Conservation (phyloP, 441 rosid genomes). For the Hura crepitans region DNA sequence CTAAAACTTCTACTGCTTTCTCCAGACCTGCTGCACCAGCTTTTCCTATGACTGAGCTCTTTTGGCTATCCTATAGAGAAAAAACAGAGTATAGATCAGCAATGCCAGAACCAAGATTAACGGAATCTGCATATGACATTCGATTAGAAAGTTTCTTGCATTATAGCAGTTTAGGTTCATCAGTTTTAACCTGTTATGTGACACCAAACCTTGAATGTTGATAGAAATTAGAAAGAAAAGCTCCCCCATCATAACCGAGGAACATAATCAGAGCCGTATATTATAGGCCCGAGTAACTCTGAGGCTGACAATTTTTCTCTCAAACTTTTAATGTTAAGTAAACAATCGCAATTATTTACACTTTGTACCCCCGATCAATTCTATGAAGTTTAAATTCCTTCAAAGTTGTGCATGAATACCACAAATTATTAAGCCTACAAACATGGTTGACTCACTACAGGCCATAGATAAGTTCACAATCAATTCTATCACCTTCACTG, state of each 20-base stretch:
- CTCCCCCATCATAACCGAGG: not conserved
- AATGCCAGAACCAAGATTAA: not conserved
- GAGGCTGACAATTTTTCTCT: not conserved
- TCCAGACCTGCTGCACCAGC: conserved; percentile 63
- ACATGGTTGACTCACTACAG: not conserved
- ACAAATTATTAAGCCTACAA: not conserved
- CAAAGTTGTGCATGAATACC: not conserved
- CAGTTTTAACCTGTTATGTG: not conserved
- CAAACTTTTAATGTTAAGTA: not conserved
- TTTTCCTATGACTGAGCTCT: conserved; percentile 65
- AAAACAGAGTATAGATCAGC: conserved; percentile 11
- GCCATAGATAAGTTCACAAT: not conserved
- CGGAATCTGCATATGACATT: not conserved
- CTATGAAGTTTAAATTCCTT: not conserved
- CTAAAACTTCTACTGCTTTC: conserved; percentile 74
- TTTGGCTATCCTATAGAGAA: conserved; percentile 40
- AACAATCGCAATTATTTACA: not conserved
- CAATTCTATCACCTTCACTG: too few relatives aligned
- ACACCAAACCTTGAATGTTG: not conserved
- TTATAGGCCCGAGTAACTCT: not conserved
- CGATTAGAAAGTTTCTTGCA: not conserved
- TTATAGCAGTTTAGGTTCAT: not conserved
- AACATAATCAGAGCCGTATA: not conserved
- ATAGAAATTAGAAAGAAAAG: not conserved
- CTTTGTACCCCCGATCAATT: not conserved